Evolutionary conservation across 192 early-diverging fungal genomes (phyloP), one percentile per base, ranked within the genome.

Genomic region (Polychytrium aggregatum): DNA sequence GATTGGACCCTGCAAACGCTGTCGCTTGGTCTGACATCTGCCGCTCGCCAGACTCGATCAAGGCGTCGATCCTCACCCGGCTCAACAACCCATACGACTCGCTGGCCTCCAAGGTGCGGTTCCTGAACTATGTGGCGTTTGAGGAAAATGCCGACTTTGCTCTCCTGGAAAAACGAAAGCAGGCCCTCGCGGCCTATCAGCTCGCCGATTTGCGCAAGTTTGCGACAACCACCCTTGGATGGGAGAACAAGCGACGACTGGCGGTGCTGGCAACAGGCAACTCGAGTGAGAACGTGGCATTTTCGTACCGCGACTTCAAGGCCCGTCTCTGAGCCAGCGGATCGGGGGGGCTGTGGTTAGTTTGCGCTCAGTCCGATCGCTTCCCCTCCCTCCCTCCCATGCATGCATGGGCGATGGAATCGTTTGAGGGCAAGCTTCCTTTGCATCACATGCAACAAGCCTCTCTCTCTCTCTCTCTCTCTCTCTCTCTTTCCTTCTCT

Each of bases 251-350:
- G 26, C 33, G 34, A 16, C 35, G 59, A 30, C 1, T 55, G 36
- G 60, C 60, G 3, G 58, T 67, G 21, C 40, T 67, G 22, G 56
- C 49, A n/a, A 43, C 35, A 9, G 65, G 65, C 3, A 67, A 59
- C 31, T 37, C 35, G 11, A n/a, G 25, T n/a, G 63, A 65, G 37
- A 64, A 59, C 37, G 11, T 18, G 37, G 41, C 33, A n/a, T 52
- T 39, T 52, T 3, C 21, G 27, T 52, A 52, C 25, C 44, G 21
- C n/a, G n/a, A n/a, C n/a, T n/a, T n/a, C n/a, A n/a, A n/a, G n/a
- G n/a, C n/a, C n/a, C n/a, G n/a, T n/a, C n/a, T n/a, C n/a, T n/a
- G n/a, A n/a, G n/a, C n/a, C n/a, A n/a, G n/a, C n/a, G n/a, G n/a
- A n/a, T n/a, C n/a, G n/a, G n/a, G n/a, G n/a, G n/a, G n/a, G n/a